A percentile compares a stretch with the other conserved stretches of the same genome.
Conservation (phyloP, 2,329 filamentous ascomycete species). For the Cercospora brassicicola region DNA sequence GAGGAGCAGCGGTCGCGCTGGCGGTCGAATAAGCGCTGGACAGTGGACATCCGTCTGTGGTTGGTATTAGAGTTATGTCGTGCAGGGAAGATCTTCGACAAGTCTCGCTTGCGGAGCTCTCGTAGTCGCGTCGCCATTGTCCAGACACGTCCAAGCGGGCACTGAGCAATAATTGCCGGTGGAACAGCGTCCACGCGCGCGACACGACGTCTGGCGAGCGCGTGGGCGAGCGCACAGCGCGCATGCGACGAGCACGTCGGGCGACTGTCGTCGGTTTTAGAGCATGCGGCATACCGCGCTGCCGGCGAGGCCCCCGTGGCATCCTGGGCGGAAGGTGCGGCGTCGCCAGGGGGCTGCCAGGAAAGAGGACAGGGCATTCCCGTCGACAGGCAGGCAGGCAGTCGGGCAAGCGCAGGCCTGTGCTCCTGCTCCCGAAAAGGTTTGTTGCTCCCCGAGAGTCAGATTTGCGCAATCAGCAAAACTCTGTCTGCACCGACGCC, state of each 20-base stretch:
- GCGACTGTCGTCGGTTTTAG: neutral
- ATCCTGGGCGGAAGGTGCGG: neutral
- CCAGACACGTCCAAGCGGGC: neutral
- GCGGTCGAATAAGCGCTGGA: neutral
- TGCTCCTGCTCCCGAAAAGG: neutral
- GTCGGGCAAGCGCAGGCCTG: neutral
- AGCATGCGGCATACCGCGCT: constrained; percentile 3
- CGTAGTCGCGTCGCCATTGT: neutral
- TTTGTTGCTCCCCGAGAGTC: constrained; percentile 2
- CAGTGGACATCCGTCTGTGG: neutral
- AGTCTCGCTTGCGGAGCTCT: constrained; percentile 17
- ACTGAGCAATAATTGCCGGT: neutral
- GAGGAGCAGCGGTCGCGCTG: neutral
- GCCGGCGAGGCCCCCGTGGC: constrained; percentile 7
- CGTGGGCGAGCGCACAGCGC: neutral
- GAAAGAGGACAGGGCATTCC: neutral
- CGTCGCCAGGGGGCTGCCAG: neutral
- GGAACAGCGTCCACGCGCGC: neutral
- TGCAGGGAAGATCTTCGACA: constrained; percentile 18
- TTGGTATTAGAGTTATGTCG: constrained; percentile 18
- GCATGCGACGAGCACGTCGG: neutral
- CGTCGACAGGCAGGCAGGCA: neutral
- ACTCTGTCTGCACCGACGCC: neutral
- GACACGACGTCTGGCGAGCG: neutral
- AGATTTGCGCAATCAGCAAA: constrained; percentile 3